A percentile compares a stretch with the other conserved stretches of the same genome.
These are phyloP conservation scores for Russula brevipes DNA, from an alignment of 768 basidiomycete genomes.

Conservation along the genomic window DNA sequence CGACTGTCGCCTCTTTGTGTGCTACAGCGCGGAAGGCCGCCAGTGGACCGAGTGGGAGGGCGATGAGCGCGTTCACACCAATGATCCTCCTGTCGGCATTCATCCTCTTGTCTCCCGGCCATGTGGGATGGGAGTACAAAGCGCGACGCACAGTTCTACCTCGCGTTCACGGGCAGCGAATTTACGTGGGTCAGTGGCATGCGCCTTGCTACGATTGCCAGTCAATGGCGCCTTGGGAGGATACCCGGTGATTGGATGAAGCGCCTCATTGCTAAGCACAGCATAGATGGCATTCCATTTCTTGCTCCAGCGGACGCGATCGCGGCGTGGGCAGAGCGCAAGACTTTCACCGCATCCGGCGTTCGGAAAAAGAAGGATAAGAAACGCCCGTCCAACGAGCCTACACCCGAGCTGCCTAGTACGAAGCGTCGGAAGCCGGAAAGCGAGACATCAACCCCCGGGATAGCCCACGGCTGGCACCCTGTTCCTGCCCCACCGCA, in stretches of 20 bases:
- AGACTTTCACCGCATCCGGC: constrained; percentile 5
- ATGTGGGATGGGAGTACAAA: constrained; percentile 7
- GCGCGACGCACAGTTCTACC: constrained; percentile 6
- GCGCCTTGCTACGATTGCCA: not conserved
- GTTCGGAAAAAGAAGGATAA: constrained; percentile 2
- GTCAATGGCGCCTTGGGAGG: constrained; percentile 8
- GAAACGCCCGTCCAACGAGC: constrained; percentile 6
- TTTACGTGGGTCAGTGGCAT: constrained; percentile 10
- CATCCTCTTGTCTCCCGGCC: constrained; percentile 11
- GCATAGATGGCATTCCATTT: constrained; percentile 4
- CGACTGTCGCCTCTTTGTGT: constrained; percentile 6
- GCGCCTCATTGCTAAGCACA: constrained; percentile 7
- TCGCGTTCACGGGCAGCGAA: constrained; percentile 11
- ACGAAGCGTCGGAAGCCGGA: constrained; percentile 1
- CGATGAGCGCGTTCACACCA: constrained; percentile 3
- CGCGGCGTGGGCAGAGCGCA: constrained; percentile 5
- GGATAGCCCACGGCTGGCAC: not conserved
- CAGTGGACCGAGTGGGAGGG: constrained; percentile 13
- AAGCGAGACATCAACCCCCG: not conserved
- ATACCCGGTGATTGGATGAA: constrained; percentile 9
- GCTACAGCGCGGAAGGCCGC: constrained; percentile 3
- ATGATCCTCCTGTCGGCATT: constrained; percentile 1
- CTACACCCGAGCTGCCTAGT: constrained; percentile 1
- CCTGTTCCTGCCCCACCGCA: not conserved
- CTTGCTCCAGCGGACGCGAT: not conserved